These are phyloP conservation scores for Chimonanthus salicifolius DNA, from an alignment of 164 flowering plant genomes.

Conservation along the genomic window DNA sequence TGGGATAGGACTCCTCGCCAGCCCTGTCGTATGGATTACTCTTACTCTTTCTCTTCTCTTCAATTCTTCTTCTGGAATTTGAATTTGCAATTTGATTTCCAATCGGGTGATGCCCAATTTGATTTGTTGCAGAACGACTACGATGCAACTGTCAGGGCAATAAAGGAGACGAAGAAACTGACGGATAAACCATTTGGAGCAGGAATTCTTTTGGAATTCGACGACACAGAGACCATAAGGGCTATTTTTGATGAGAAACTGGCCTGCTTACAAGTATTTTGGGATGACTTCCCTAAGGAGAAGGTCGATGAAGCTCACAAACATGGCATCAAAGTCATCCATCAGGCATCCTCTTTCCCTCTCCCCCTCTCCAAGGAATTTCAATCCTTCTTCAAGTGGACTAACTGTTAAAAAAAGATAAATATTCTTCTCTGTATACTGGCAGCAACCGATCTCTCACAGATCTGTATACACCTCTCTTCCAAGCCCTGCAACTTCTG, in stretches of 20 bases:
- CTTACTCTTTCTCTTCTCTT: no score
- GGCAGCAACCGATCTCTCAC: no score
- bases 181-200: conserved; percentile 21
- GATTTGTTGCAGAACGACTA: conserved; percentile 14
- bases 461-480: no score
- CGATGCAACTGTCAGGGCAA: conserved; percentile 22
- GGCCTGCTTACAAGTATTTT: conserved; percentile 23
- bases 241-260: conserved; percentile 30
- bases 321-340: conserved; percentile 26
- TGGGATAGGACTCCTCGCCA: conserved; percentile 22
- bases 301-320: conserved; percentile 37
- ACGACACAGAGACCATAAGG: conserved; percentile 15
- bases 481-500: no score
- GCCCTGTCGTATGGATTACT: conserved; percentile 19
- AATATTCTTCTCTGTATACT: no score
- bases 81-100: neutral
- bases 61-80: neutral
- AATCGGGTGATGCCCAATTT: no score
- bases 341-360: conserved; percentile 10
- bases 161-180: conserved; percentile 22
- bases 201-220: conserved; percentile 21
- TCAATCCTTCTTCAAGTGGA: no score
- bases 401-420: no score
- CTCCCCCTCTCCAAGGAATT: no score
- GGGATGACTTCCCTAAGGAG: conserved; percentile 29